Evolutionary conservation across 2,329 filamentous ascomycete genomes (phyloP).

Genomic region (Nemania sp.): DNA sequence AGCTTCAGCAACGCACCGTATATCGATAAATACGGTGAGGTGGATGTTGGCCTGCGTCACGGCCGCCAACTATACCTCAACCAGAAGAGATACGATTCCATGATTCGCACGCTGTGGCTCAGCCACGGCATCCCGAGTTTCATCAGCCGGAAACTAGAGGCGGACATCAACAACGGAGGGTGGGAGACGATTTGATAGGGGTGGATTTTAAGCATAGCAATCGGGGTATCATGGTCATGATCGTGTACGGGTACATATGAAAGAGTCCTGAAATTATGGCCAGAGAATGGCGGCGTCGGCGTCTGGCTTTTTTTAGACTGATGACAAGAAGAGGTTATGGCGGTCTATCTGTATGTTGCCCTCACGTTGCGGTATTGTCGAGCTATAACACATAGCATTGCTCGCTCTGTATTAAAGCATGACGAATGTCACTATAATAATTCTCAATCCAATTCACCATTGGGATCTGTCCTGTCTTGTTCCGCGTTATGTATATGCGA

Average conservation of each 20-base stretch:
- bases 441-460: too few relatives aligned
- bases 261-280: background rate
- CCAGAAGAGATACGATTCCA: conserved; percentile 88
- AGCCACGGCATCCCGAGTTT: conserved; percentile 84
- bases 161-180: conserved; percentile 94
- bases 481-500: too few relatives aligned
- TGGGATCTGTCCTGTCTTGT: too few relatives aligned
- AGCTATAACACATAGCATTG: too few relatives aligned
- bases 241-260: too few relatives aligned
- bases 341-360: too few relatives aligned
- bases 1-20: conserved; percentile 89
- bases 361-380: too few relatives aligned
- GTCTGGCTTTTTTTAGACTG: conserved; percentile 6
- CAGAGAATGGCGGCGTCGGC: background rate
- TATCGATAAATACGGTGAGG: conserved; percentile 93
- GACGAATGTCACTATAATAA: too few relatives aligned
- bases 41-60: conserved; percentile 85
- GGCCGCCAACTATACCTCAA: conserved; percentile 90
- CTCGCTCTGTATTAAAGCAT: too few relatives aligned
- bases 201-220: background rate
- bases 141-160: conserved; percentile 87
- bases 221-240: conserved; percentile 1
- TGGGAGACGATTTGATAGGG: conserved; percentile 77
- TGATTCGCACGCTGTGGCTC: conserved; percentile 85
- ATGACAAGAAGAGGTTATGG: background rate